Evolutionary conservation across 768 basidiomycete genomes (phyloP), one percentile per base, ranked within the genome.

Genomic region (Boletus patriciae): DNA sequence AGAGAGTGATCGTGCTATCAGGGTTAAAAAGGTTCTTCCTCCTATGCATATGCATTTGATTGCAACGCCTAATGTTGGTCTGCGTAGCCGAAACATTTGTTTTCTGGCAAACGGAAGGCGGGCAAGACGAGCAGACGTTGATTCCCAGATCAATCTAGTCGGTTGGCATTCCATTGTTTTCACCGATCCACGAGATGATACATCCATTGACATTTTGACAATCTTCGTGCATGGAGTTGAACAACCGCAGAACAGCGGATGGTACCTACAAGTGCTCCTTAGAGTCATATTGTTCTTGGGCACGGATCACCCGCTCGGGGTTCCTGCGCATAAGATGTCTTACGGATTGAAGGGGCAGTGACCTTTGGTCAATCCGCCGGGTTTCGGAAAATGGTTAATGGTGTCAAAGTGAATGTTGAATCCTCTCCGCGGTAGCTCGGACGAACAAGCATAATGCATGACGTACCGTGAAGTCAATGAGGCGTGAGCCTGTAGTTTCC

Each of bases 1-100:
- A 56, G 96, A 99, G 80, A 79, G 83, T 56, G 93, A 95, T 76
- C 85, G 91, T 62, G 81, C 81, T 12, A 93, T 93, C 75, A 81
- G 77, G 67, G 80, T 80, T 60, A 92, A 92, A 81, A 92, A 89
- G 90, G 92, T 92, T 50, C 13, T 80, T 76, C 13, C 8, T 15
- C n/a, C 19, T 13, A n/a, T 19, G 19, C n/a, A 2, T 44, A 9
- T 36, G 1, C 12, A n/a, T 13, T 48, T 4, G 5, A 42, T 16
- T 29, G 11, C 25, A 19, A 40, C 12, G 12, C 1, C 55, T 70
- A 23, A 58, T 21, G 25, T 50, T 34, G 62, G 34, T 57, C 29
- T 36, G 59, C 61, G 23, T 58, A 94, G 92, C 92, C 92, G 47
- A 93, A 90, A 70, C 90, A 93, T 77, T 73, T 94, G 55, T 94